Base-by-base conservation (phyloP, 2,329 filamentous ascomycete species). In the Xylaria sp. region DNA sequence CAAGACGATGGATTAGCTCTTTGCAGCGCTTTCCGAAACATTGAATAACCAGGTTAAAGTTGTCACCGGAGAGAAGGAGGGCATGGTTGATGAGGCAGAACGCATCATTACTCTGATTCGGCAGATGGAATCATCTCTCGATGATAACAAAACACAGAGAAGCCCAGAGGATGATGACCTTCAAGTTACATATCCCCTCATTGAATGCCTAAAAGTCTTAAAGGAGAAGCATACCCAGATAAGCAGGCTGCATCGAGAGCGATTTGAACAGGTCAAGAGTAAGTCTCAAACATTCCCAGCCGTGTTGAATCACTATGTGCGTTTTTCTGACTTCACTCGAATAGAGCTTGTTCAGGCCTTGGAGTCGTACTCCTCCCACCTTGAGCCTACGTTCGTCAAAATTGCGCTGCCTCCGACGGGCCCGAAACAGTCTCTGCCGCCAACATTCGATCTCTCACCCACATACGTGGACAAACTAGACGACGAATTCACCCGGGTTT, bases 211-310 rank as follows among this genome's bases (percentile, higher is more conserved):
- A 63, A 85, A 90, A 72, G 79, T 77, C 17, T 83, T 99, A 56
- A 94, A 92, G 76, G 93, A 97, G 76, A 97, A 95, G 79, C 90
- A 97, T 72, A 83, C 81, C 60, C 87, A 90, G 53, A 86, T 98
- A 68, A 87, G 86, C 78, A 91, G 90, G 73, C 80, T 95, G 60
- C 93, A 99, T 77, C 89, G 88, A 66, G 93, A 98, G 78, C 90
- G 95, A 63, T 97, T 92, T 71, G 93, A 97, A 74, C 93, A 98
- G 81, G 92, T 98, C 62, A 94, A 92, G 78, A 97, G 92, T 96
- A 80, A 70, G 90, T 31, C 17, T 27, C 31, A 9, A 21, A 10
- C 29, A 33, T 37, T 77, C 15, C 44, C 43, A n/a, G 11, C 33
- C n/a, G 47, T 11, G 9, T 21, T 11, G 31, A 15, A 23, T 43